Base-by-base conservation (phyloP, 257 asterid genomes). In the Lantana camara region DNA sequence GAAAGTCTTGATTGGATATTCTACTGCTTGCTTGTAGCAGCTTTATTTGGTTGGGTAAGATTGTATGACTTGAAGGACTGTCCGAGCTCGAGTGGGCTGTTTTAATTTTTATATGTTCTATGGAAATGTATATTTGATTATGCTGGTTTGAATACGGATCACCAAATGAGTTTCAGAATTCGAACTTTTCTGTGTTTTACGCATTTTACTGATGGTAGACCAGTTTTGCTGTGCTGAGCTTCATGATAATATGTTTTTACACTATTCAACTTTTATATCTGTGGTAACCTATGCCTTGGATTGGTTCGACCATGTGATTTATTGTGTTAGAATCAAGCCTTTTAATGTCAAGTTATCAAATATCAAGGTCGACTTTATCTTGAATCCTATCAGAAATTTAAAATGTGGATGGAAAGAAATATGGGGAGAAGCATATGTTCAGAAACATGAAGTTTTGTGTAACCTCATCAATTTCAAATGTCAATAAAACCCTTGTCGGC, bases 1-100 rank as follows among this genome's bases (percentile, higher is more conserved):
- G 19, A 44, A 40, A 24, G 19, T 24, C 20, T 9, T 15, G 21
- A 42, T 27, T 60, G 41, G 63, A 19, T 52, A 30, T 53, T 41
- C 17, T 22, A 37, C 46, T 57, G 27, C 1, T 35, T 41, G 47
- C 16, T 14, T 27, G 9, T 9, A 29, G 50, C 46, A 35, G 22
- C 50, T 48, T 63, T 19, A 21, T 34, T 63, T 15, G 73, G 55
- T 29, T 48, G 55, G 44, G 10, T 11, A 50, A 50, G 50, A 32
- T 60, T 45, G 23, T 29, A 1, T 35, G 58, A 16, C 20, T 34
- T 58, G 44, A 30, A 7, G 56, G 60, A 5, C 35, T 22, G 11
- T 2, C 4, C 13, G 19, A 45, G 57, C 45, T 45, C 29, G 34
- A 27, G 5, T 44, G 10, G 4, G 0, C n/a, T 44, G 54, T 5